Percentiles rank a stretch among this genome's conserved stretches.
Evolutionary conservation across 2,329 filamentous ascomycete genomes (phyloP).

Genomic region (Sporothrix protearum): DNA sequence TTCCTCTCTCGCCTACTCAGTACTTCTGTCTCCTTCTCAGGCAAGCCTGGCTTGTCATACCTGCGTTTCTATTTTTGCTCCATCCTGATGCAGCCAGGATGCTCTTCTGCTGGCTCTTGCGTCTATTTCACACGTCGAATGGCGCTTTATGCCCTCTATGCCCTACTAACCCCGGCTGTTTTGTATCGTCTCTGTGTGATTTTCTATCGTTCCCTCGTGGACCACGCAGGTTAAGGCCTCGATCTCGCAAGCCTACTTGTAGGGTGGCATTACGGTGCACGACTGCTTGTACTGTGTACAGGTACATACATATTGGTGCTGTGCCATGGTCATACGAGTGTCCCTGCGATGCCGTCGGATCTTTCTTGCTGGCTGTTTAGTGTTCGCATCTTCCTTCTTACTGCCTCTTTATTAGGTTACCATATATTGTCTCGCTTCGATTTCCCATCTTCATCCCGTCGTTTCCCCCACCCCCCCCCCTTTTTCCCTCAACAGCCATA

Average conservation of each 20-base stretch:
- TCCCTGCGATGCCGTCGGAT: constrained; percentile 4
- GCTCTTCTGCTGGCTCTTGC: background rate
- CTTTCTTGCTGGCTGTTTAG: background rate
- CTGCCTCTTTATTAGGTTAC: background rate
- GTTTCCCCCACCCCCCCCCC: no score
- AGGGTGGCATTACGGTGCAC: background rate
- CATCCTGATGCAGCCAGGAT: constrained; percentile 10
- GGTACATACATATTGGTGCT: background rate
- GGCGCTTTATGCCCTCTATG: background rate
- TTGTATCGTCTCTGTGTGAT: background rate
- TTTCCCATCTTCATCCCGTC: constrained; percentile 1
- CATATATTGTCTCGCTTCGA: constrained; percentile 8
- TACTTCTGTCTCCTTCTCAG: background rate
- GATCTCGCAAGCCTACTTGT: background rate
- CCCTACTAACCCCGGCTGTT: background rate
- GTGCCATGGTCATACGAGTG: constrained; percentile 6
- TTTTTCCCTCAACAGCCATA: constrained; percentile 6
- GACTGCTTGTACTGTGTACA: background rate
- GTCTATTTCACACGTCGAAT: background rate
- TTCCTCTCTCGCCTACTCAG: background rate
- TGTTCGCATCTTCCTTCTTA: background rate
- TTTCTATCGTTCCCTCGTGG: background rate
- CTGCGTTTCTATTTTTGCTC: constrained; percentile 19
- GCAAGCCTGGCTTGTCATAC: constrained; percentile 13
- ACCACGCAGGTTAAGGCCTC: background rate